Percentiles rank a stretch among this genome's conserved stretches.
phyloP scores from a whole-genome alignment of 805 yeast genomes.

The Ogataea glucozyma region DNA sequence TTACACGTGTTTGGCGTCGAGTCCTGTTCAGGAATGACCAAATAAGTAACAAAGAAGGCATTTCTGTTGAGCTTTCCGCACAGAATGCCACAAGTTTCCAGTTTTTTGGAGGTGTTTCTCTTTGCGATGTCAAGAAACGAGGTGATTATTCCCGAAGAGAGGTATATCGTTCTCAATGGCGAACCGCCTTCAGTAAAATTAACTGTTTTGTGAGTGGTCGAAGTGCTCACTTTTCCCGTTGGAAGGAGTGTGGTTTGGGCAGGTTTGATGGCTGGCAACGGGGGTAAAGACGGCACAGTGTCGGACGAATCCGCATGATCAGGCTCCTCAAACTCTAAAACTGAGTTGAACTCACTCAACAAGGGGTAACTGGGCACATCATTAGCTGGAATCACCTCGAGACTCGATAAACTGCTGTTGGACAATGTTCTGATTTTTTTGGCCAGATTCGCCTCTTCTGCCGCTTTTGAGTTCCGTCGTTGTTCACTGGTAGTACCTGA shows the following conservation, averaged over 20 bases:
- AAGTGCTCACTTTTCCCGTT: slow-evolving; percentile 2
- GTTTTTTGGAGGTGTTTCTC: slow-evolving; percentile 47
- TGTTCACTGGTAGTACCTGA: slow-evolving; percentile 13
- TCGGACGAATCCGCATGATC: slow-evolving; percentile 5
- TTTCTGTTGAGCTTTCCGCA: slow-evolving; percentile 62
- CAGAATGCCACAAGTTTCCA: slow-evolving; percentile 69
- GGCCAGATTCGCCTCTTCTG: slow-evolving; percentile 20
- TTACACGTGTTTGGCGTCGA: slow-evolving; percentile 63
- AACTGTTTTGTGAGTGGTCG: slow-evolving; percentile 39
- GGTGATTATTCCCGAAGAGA: slow-evolving; percentile 46
- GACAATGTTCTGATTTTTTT: slow-evolving; percentile 29
- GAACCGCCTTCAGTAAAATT: slow-evolving; percentile 56
- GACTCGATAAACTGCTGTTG: slow-evolving; percentile 19
- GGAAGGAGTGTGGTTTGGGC: neutral
- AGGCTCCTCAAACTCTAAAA: neutral
- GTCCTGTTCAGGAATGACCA: slow-evolving; percentile 63
- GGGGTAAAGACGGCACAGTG: slow-evolving; percentile 10
- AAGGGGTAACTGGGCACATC: slow-evolving; percentile 23
- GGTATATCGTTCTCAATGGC: slow-evolving; percentile 51
- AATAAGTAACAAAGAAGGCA: slow-evolving; percentile 63
- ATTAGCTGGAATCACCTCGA: slow-evolving; percentile 12
- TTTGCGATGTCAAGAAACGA: slow-evolving; percentile 48
- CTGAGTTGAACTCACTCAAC: slow-evolving; percentile 17
- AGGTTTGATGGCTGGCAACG: neutral
- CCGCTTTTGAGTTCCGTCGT: neutral